Percentiles rank a stretch among this genome's conserved stretches.
Evolutionary conservation across 352 stramenopile genomes (phyloP).

Genomic region (Globisporangium heterothallicum): DNA sequence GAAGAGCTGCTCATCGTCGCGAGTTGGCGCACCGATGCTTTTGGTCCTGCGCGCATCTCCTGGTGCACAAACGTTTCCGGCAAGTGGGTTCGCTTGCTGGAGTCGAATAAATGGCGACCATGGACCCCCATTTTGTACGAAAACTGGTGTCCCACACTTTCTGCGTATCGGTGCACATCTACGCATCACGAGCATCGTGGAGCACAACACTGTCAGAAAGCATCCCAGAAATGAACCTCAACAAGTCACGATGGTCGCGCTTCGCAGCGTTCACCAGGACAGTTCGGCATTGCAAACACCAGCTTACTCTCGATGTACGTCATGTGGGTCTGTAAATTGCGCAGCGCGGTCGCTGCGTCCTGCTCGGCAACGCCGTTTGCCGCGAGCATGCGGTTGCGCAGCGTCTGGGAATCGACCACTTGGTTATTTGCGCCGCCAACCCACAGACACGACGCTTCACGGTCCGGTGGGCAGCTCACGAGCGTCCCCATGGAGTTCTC

Average conservation of each 20-base stretch:
- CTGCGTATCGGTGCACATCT: conserved; percentile 62
- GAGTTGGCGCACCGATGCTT: conserved; percentile 18
- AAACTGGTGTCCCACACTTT: conserved; percentile 49
- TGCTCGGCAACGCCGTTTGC: conserved; percentile 22
- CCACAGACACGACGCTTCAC: conserved; percentile 46
- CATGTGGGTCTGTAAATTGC: conserved; percentile 73
- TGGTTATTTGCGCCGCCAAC: conserved; percentile 35
- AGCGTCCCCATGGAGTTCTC: conserved; percentile 42
- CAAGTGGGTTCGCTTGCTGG: conserved; percentile 26
- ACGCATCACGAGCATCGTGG: neutral
- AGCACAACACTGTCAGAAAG: neutral
- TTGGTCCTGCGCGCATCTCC: conserved; percentile 31
- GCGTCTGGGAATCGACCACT: conserved; percentile 28
- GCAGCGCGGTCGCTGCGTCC: conserved; percentile 19
- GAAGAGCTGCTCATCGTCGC: conserved; percentile 19
- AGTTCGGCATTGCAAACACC: no score
- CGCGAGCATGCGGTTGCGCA: conserved; percentile 46
- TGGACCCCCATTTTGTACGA: conserved; percentile 69
- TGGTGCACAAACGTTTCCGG: conserved; percentile 55
- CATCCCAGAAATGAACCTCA: no score
- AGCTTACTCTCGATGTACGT: conserved; percentile 64
- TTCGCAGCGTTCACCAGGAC: no score
- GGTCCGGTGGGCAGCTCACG: conserved; percentile 28
- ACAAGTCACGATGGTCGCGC: no score
- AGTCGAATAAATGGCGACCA: conserved; percentile 50